These are phyloP conservation scores for Neoascochyta sp. DNA, from an alignment of 2,329 filamentous ascomycete genomes.

Conservation along the genomic window DNA sequence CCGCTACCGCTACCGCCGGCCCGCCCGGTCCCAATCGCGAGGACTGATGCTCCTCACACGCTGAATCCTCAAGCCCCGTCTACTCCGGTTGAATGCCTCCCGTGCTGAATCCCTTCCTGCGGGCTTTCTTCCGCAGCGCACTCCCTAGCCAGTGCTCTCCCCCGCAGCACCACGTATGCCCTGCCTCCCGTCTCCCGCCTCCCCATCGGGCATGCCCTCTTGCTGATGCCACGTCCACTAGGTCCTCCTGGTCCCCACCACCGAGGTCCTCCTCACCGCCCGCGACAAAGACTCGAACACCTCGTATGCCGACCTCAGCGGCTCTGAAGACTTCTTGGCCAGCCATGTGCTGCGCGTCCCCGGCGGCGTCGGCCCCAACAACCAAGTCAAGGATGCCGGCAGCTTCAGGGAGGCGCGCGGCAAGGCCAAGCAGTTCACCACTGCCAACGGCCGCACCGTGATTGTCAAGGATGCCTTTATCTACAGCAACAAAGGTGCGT, in stretches of 20 bases:
- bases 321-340: conserved; percentile 88
- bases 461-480: conserved; percentile 90
- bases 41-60: conserved; percentile 28
- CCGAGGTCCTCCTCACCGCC: conserved; percentile 82
- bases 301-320: conserved; percentile 73
- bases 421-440: conserved; percentile 92
- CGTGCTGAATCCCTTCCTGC: conserved; percentile 89
- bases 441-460: conserved; percentile 86
- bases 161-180: conserved; percentile 73
- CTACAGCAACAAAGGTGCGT: conserved; percentile 89
- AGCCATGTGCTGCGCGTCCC: conserved; percentile 94
- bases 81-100: conserved; percentile 78
- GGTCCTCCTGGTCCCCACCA: conserved; percentile 89
- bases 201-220: neutral
- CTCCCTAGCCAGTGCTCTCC: conserved; percentile 88
- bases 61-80: conserved; percentile 15
- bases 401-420: conserved; percentile 76
- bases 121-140: conserved; percentile 97
- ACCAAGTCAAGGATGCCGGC: conserved; percentile 49
- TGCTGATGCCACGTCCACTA: conserved; percentile 11
- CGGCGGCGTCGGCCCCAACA: conserved; percentile 45
- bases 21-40: conserved; percentile 17
- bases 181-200: neutral
- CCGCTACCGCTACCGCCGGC: conserved; percentile 10
- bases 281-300: conserved; percentile 82